Evolutionary conservation across 2,329 filamentous ascomycete species (phyloP).

Genomic region (Chaetomiaceae sp.): DNA sequence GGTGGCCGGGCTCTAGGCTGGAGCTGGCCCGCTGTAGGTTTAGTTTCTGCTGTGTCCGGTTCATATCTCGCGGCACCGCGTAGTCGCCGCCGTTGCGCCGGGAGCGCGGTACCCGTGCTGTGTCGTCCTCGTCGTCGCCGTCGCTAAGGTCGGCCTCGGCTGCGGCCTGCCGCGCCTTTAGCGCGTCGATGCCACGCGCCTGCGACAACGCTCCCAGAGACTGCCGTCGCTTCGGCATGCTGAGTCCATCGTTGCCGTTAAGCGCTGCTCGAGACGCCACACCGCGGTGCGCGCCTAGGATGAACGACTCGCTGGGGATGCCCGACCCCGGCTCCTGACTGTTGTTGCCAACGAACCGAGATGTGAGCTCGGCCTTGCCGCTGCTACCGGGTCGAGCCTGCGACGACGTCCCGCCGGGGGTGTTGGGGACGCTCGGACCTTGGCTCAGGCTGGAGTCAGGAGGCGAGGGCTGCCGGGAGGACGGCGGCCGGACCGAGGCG

Average conservation of each 20-base stretch:
- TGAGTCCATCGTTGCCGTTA: conserved; percentile 25
- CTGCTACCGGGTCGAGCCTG: conserved; percentile 34
- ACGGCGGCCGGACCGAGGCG: conserved; percentile 39
- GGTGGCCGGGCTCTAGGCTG: conserved; percentile 59
- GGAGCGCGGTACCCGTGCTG: conserved; percentile 8
- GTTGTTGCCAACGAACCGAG: conserved; percentile 48
- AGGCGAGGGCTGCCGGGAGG: conserved; percentile 36
- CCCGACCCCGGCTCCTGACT: conserved; percentile 40
- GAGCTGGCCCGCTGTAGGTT: conserved; percentile 69
- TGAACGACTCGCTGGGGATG: conserved; percentile 36
- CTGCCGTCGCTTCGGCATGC: conserved; percentile 35
- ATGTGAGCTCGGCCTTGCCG: conserved; percentile 46
- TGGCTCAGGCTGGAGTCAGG: conserved; percentile 21
- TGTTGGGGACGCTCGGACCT: conserved; percentile 24
- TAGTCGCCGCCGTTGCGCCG: conserved; percentile 34
- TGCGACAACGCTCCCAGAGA: conserved; percentile 36
- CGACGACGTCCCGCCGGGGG: conserved; percentile 13
- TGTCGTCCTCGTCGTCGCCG: conserved; percentile 14
- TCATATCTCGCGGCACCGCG: conserved; percentile 47
- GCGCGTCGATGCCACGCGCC: conserved; percentile 16
- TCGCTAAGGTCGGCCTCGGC: conserved; percentile 37
- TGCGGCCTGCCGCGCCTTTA: conserved; percentile 13
- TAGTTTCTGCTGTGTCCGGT: conserved; percentile 68
- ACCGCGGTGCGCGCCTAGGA: conserved; percentile 10
- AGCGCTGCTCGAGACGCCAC: conserved; percentile 18